A percentile compares a stretch with the other conserved stretches of the same genome.
Conservation (phyloP, 2,329 filamentous ascomycete species). For the Acrocalymma vagum region DNA sequence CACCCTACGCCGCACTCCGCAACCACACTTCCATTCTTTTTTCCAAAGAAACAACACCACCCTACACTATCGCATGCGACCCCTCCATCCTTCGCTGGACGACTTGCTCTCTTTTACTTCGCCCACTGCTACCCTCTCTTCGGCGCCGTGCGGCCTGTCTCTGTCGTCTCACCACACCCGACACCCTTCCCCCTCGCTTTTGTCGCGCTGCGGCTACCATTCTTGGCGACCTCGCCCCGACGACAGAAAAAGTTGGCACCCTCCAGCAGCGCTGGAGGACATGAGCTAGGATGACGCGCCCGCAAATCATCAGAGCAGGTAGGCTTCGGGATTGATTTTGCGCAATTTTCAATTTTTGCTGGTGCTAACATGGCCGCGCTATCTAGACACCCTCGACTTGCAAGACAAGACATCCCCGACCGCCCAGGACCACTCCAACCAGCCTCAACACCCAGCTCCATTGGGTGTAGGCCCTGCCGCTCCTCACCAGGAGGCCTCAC, state of each 20-base stretch:
- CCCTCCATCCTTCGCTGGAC: constrained; percentile 15
- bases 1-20: constrained; percentile 20
- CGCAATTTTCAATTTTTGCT: constrained; percentile 4
- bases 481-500: constrained; percentile 84
- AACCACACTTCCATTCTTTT: constrained; percentile 20
- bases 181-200: constrained; percentile 26
- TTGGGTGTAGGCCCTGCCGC: constrained; percentile 67
- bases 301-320: constrained; percentile 66
- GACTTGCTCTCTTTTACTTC: constrained; percentile 18
- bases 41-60: constrained; percentile 10
- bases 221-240: constrained; percentile 30
- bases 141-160: constrained; percentile 18
- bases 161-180: constrained; percentile 5
- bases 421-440: constrained; percentile 78
- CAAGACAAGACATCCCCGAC: constrained; percentile 85
- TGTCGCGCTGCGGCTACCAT: constrained; percentile 35
- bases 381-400: constrained; percentile 97
- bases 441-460: constrained; percentile 60
- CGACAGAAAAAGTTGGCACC: constrained; percentile 8
- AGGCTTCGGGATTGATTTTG: constrained; percentile 22
- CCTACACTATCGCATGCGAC: constrained; percentile 26
- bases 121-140: constrained; percentile 11
- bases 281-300: constrained; percentile 61
- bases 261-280: constrained; percentile 25
- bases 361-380: constrained; percentile 36